phyloP scores from a whole-genome alignment of 1,284 basidiomycete species.

The Leccinum pseudoinsigne region DNA sequence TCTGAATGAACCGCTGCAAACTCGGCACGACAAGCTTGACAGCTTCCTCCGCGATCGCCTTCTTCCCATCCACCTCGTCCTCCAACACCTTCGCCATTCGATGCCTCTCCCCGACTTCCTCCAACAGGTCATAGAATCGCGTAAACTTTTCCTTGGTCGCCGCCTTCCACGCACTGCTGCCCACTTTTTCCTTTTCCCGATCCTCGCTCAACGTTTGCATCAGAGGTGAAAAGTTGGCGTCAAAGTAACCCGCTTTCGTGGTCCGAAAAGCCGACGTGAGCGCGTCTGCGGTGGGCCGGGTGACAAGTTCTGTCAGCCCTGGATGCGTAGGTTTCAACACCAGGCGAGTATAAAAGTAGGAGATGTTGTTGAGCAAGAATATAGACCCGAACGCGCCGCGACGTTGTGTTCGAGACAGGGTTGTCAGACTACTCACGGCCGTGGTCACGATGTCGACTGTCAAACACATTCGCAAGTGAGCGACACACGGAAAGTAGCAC shows the following conservation, averaged over 20 bases:
- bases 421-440: slow-evolving; percentile 55
- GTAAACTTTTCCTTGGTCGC: slow-evolving; percentile 79
- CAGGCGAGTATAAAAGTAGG: slow-evolving; percentile 61
- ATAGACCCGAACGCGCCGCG: slow-evolving; percentile 70
- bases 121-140: slow-evolving; percentile 73
- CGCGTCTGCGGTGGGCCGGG: slow-evolving; percentile 58
- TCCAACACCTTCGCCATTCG: slow-evolving; percentile 65
- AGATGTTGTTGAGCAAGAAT: slow-evolving; percentile 77
- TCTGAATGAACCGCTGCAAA: slow-evolving; percentile 70
- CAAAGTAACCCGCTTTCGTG: slow-evolving; percentile 79
- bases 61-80: slow-evolving; percentile 61
- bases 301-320: slow-evolving; percentile 49
- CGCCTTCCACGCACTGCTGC: slow-evolving; percentile 45
- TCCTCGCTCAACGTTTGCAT: slow-evolving; percentile 73
- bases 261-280: slow-evolving; percentile 71
- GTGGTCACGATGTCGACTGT: slow-evolving; percentile 71
- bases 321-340: slow-evolving; percentile 50
- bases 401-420: slow-evolving; percentile 60
- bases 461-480: slow-evolving; percentile 1
- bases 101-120: slow-evolving; percentile 76
- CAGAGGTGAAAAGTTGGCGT: slow-evolving; percentile 74
- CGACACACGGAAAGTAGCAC: background rate
- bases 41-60: slow-evolving; percentile 65
- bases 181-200: slow-evolving; percentile 53
- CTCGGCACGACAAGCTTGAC: slow-evolving; percentile 73